A percentile compares a stretch with the other conserved stretches of the same genome.
phyloP scores from a whole-genome alignment of 331 rosid species.

The Pyrus hybrid region DNA sequence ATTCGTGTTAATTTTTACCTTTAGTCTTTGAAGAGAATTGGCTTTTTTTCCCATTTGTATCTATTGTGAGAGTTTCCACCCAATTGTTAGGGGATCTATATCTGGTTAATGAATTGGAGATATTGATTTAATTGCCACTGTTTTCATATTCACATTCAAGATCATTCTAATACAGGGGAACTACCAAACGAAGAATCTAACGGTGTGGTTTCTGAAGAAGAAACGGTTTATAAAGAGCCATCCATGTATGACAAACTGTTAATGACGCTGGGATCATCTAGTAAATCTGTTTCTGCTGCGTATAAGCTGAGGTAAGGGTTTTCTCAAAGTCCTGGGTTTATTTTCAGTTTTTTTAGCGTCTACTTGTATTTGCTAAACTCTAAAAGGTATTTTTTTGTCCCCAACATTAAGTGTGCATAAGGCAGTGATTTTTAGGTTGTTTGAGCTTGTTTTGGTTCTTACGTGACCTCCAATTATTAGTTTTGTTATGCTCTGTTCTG shows the following conservation, averaged over 20 bases:
- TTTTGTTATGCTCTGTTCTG: background rate
- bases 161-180: slow-evolving; percentile 3
- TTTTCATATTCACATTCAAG: background rate
- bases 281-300: slow-evolving; percentile 29
- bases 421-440: background rate
- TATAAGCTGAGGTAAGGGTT: slow-evolving; percentile 31
- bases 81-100: background rate
- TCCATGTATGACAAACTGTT: slow-evolving; percentile 32
- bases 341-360: background rate
- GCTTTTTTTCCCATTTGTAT: background rate
- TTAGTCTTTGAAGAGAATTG: background rate
- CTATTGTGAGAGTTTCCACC: background rate
- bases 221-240: slow-evolving; percentile 17
- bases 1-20: background rate
- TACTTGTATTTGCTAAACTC: background rate
- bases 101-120: background rate
- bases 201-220: slow-evolving; percentile 8
- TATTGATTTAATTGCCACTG: background rate
- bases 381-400: no score
- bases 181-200: slow-evolving; percentile 8
- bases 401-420: background rate
- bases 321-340: background rate
- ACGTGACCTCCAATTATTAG: background rate
- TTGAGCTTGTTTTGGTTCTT: background rate
- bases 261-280: slow-evolving; percentile 23